Conservation (phyloP, 352 stramenopile species). For the Thraustochytrium striatum region DNA sequence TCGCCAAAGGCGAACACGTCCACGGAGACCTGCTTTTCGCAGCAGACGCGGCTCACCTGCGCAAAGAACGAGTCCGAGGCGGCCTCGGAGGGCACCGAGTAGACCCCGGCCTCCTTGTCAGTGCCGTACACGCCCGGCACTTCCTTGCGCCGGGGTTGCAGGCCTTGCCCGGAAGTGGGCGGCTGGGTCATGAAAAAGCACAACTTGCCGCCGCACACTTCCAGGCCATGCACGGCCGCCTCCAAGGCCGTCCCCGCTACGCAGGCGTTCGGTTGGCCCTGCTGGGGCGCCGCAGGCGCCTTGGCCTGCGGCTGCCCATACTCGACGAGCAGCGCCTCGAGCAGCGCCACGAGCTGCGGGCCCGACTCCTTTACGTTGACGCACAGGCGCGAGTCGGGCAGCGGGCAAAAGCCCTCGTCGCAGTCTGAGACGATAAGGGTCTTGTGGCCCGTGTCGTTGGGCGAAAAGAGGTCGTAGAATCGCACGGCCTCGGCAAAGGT, state of each 20-base stretch:
- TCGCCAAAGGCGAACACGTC: slow-evolving; percentile 77
- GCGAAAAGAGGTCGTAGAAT: slow-evolving; percentile 58
- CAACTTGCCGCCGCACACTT: background rate
- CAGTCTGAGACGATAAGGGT: slow-evolving; percentile 5
- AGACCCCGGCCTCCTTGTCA: slow-evolving; percentile 10
- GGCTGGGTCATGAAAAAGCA: slow-evolving; percentile 31
- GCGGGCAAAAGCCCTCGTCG: slow-evolving; percentile 28
- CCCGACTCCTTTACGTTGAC: slow-evolving; percentile 8
- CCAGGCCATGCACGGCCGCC: slow-evolving; percentile 25
- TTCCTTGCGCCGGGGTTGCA: background rate
- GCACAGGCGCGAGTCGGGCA: background rate
- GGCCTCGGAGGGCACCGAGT: slow-evolving; percentile 50
- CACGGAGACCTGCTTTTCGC: slow-evolving; percentile 71
- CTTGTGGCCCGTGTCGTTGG: slow-evolving; percentile 25
- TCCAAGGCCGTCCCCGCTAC: slow-evolving; percentile 26
- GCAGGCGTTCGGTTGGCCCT: slow-evolving; percentile 21
- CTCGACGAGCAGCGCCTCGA: slow-evolving; percentile 10
- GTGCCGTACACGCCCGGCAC: slow-evolving; percentile 1
- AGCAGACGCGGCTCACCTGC: slow-evolving; percentile 63
- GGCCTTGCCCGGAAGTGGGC: slow-evolving; percentile 1
- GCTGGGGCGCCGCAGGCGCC: background rate
- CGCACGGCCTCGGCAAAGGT: slow-evolving; percentile 74
- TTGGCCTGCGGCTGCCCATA: background rate
- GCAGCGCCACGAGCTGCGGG: background rate
- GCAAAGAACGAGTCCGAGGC: slow-evolving; percentile 66